Percentiles rank a stretch among this genome's conserved stretches.
Conservation (phyloP, 2,329 filamentous ascomycete genomes). For the Exophiala spinifera region DNA sequence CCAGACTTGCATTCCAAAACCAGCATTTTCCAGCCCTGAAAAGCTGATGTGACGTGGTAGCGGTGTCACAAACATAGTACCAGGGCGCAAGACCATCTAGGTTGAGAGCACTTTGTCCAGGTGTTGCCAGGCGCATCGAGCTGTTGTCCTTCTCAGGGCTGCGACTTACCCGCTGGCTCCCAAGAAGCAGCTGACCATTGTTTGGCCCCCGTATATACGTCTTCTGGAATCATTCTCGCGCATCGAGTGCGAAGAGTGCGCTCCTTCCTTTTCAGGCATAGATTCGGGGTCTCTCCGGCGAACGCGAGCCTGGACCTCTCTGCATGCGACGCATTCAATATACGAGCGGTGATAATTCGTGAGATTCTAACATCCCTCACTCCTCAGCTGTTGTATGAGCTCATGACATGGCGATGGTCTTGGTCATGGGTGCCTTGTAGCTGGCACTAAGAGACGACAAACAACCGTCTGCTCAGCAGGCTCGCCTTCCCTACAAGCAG, state of each 20-base stretch:
- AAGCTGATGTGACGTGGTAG: conserved; percentile 36
- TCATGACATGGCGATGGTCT: too few relatives aligned
- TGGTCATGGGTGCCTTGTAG: too few relatives aligned
- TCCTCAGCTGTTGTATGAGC: too few relatives aligned
- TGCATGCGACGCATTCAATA: neutral
- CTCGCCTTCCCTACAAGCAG: neutral
- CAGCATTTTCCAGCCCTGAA: conserved; percentile 41
- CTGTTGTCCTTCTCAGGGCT: conserved; percentile 19
- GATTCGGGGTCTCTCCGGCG: neutral
- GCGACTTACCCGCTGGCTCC: neutral
- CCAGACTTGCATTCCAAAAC: conserved; percentile 32
- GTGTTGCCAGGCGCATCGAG: conserved; percentile 32
- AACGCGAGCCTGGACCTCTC: too few relatives aligned
- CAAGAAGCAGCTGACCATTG: too few relatives aligned
- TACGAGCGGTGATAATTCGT: neutral
- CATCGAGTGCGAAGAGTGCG: neutral
- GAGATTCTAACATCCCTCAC: too few relatives aligned
- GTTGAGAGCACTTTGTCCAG: conserved; percentile 39
- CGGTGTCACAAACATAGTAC: conserved; percentile 26
- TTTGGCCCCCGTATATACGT: too few relatives aligned
- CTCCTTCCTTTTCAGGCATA: neutral
- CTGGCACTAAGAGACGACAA: neutral
- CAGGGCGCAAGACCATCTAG: conserved; percentile 37
- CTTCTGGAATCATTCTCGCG: neutral
- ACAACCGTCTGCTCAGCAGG: neutral